Evolutionary conservation across 2,329 filamentous ascomycete genomes (phyloP), one percentile per base, ranked within the genome.

Genomic region (Pseudogymnoascus sp.): DNA sequence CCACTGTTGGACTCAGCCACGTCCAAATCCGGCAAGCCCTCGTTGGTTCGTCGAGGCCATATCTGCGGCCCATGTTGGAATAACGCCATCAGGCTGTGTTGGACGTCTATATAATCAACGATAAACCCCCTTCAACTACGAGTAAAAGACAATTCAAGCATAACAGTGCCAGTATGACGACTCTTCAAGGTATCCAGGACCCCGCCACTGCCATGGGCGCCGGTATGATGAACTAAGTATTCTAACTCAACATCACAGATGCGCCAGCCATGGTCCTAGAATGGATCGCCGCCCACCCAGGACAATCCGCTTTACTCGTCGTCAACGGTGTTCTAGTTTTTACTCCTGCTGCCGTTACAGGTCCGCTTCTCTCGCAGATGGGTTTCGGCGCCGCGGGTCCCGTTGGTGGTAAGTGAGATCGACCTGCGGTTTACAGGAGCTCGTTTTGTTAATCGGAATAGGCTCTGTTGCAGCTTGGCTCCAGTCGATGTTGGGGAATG

Each of bases 341-440:
- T 58, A 63, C 64, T 6, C 62, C 64, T 31, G 63, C 59, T 42
- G 48, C 61, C 21, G 63, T 65, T 40, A 65, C 61, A 1, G 52
- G 39, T 31, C 63, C 63, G n/a, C 52, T 65, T 35, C 64, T 65
- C 27, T 40, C 63, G 48, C 55, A 52, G 5, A 60, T 64, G 37
- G 64, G 64, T 9, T 65, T 60, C 27, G 60, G 59, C 15, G 59
- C 64, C 60, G 36, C 42, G 15, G 64, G 64, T 12, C 64, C 63
- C 61, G 42, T 65, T 58, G 60, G 52, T 65, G 55, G 62, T 60
- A 21, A 65, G 63, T 63, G 33, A 8, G 1, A 25, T 60, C 45
- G 5, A 60, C 13, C 61, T 62, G 52, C 3, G 35, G 48, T 60
- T 61, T 12, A 48, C n/a, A 29, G 48, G 8, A 63, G 36, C 25